Evolutionary conservation across 192 early-diverging fungal species (phyloP), one percentile per base, ranked within the genome.

Genomic region (Lobosporangium transversale): DNA sequence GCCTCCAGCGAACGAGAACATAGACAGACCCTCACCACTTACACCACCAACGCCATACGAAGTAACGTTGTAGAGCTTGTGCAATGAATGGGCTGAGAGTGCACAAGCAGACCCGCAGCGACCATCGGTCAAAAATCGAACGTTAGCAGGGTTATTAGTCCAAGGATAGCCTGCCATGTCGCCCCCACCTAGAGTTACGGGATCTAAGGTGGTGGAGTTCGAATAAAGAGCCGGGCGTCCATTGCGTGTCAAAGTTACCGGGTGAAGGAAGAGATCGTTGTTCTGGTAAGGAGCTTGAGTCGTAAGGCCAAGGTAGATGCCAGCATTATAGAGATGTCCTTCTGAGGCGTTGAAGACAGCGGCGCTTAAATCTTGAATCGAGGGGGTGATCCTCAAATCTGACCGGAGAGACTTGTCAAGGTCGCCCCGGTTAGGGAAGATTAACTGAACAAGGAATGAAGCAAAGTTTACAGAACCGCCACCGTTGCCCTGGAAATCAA

Each of bases 401-500:
- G 45, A 45, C 0, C n/a, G 54, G 11, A 58, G n/a, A 4, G 56
- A 31, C 7, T 33, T 50, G 12, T 68, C 66, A 0, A 43, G 18
- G 0, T 10, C 17, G 8, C 24, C 17, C 56, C 40, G 51, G 48
- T 24, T 59, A 0, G 66, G 66, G 59, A 71, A 71, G 37, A 71
- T 44, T 0, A 49, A 12, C 12, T 57, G 48, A 9, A 58, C 53
- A 6, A 63, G 21, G 27, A 44, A 15, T 0, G 60, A 57, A 0
- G 69, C 60, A 52, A 71, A 63, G 3, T 11, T 36, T 10, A 58
- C 48, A 17, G 18, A 56, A 1, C 69, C 69, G 2, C 69, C 69
- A 26, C 18, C 12, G 40, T 71, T 71, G 18, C 54, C 54, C 36
- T 58, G 53, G 27, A 71, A 58, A 27, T 71, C 69, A 27, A 71